A percentile compares a stretch with the other conserved stretches of the same genome.
These are phyloP conservation scores for Claviceps pazoutovae DNA, from an alignment of 2,329 filamentous ascomycete genomes.

Conservation along the genomic window DNA sequence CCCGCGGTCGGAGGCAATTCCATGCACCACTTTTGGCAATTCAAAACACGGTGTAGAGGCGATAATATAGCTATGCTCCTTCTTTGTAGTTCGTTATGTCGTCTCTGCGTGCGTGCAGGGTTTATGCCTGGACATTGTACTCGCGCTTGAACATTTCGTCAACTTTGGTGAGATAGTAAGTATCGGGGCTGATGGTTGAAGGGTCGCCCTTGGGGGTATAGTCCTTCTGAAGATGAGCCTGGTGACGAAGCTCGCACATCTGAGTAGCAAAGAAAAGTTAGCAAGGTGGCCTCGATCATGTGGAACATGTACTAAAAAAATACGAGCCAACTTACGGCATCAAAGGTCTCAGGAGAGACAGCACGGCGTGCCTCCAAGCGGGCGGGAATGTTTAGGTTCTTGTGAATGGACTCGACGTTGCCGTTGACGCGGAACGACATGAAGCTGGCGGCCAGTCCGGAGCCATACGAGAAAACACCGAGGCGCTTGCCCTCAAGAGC, in stretches of 20 bases:
- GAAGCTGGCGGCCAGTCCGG: slow-evolving; percentile 58
- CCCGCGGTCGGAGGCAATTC: slow-evolving; percentile 1
- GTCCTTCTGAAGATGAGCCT: slow-evolving; percentile 71
- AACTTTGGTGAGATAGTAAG: slow-evolving; percentile 68
- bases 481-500: slow-evolving; percentile 57
- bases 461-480: slow-evolving; percentile 68
- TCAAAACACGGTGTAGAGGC: slow-evolving; percentile 3
- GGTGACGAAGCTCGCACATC: slow-evolving; percentile 70
- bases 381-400: slow-evolving; percentile 55
- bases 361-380: slow-evolving; percentile 51
- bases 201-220: slow-evolving; percentile 56
- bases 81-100: neutral
- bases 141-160: slow-evolving; percentile 78
- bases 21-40: neutral
- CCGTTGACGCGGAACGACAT: slow-evolving; percentile 61
- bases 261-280: slow-evolving; percentile 19
- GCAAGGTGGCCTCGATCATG: neutral
- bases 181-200: slow-evolving; percentile 50
- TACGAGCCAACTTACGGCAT: slow-evolving; percentile 35
- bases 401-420: slow-evolving; percentile 52
- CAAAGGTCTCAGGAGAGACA: slow-evolving; percentile 59
- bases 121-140: slow-evolving; percentile 61
- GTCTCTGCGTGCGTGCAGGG: neutral
- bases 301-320: too few species aligned
- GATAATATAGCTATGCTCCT: slow-evolving; percentile 2